Base-by-base conservation (phyloP, 495 filamentous ascomycete genomes). In the Chlorociboria aeruginascens region DNA sequence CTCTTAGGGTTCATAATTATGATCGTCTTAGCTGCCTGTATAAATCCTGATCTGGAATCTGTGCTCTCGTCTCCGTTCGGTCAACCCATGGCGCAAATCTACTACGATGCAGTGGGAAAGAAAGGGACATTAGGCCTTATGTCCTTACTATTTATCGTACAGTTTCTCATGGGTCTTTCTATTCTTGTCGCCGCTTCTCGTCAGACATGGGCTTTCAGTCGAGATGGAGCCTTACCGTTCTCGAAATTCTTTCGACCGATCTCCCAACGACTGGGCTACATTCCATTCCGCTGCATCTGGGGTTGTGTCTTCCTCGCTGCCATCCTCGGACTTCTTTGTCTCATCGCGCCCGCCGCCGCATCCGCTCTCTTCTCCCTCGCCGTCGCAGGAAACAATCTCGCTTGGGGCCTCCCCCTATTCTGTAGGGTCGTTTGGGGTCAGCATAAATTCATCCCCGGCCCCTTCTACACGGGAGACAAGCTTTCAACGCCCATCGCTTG, bases 351-450 rank as follows among this genome's bases (percentile, higher is more conserved):
- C 0, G 76, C 76, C 0, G 71, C 82, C 40, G 78, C 76, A 14
- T 74, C 73, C 1, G 52, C 66, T 6, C 64, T 70, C 9, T 78
- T 77, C 10, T 71, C 81, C 52, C 73, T 76, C 52, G 70, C 71
- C 14, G 68, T 81, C 30, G 63, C 71, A 35, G 73, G 76, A 54
- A 56, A 74, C 57, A 35, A 70, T 60, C 48, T 76, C 60, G 48
- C 67, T 2, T 85, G 77, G 77, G 63, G 71, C n/a, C 70, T 66
- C 1, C 80, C 81, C 1, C 82, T 85, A 48, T 63, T 82, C 36
- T 69, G 70, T 40, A 74, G 81, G 8, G 62, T 83, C 0, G 58
- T 81, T 9, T 85, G 79, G 79, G 80, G 79, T 7, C 56, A 74
- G 45, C 46, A 63, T 17, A 75, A 73, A 44, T 85, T 85, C 53